A percentile compares a stretch with the other conserved stretches of the same genome.
Conservation (phyloP, 208 protist genomes). For the Balamuthia mandrillaris region DNA sequence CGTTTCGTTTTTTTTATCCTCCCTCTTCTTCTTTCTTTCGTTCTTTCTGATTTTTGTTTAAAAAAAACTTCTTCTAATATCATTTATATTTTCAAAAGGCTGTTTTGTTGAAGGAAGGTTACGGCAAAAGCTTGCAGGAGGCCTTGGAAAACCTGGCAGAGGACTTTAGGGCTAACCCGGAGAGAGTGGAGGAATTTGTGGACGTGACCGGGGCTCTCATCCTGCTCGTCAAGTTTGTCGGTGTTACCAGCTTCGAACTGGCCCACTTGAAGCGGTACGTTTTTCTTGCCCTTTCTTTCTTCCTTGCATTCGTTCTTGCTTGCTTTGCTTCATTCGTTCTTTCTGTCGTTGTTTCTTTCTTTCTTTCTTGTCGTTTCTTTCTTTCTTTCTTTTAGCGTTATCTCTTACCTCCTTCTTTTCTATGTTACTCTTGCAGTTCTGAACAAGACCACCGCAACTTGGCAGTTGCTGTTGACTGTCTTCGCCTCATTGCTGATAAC, state of each 20-base stretch:
- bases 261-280: background rate
- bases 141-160: background rate
- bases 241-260: background rate
- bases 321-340: too few relatives aligned
- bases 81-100: too few relatives aligned
- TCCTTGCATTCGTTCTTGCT: background rate
- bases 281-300: background rate
- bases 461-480: background rate
- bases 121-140: background rate
- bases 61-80: too few relatives aligned
- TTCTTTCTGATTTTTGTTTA: background rate
- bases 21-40: background rate
- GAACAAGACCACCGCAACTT: conserved; percentile 6
- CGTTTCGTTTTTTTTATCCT: too few relatives aligned
- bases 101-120: background rate
- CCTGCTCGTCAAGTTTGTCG: conserved; percentile 13
- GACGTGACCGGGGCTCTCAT: conserved; percentile 7
- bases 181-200: background rate
- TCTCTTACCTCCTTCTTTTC: too few relatives aligned
- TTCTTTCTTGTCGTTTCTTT: too few relatives aligned
- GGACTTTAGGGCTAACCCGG: background rate
- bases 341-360: too few relatives aligned
- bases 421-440: too few relatives aligned
- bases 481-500: background rate
- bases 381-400: too few relatives aligned